Evolutionary conservation across 1,139 yeast species (phyloP).

Genomic region (Hansenula sp.): DNA sequence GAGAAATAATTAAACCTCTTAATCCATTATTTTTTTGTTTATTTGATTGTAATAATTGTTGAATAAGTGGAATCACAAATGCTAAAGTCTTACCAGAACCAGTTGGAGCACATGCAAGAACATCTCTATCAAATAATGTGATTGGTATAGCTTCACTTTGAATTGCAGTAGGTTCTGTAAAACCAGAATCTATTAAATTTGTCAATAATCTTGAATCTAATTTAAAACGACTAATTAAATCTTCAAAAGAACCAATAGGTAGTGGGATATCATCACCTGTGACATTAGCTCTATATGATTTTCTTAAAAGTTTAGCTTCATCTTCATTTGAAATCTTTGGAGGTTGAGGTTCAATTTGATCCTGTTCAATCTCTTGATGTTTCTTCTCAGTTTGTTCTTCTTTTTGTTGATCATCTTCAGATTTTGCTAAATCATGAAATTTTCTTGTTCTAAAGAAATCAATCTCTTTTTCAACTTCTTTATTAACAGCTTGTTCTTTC

Average conservation of each 20-base stretch:
- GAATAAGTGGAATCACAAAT: conserved; percentile 77
- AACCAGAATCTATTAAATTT: conserved; percentile 66
- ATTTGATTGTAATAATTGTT: conserved; percentile 36
- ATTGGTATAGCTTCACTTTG: conserved; percentile 85
- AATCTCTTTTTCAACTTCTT: conserved; percentile 53
- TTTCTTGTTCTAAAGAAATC: conserved; percentile 67
- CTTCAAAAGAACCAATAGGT: conserved; percentile 87
- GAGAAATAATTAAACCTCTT: conserved; percentile 79
- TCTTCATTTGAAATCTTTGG: conserved; percentile 46
- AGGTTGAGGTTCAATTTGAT: conserved; percentile 29
- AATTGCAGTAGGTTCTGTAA: conserved; percentile 84
- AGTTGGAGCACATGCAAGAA: conserved; percentile 89
- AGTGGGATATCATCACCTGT: conserved; percentile 77
- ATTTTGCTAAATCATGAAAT: conserved; percentile 21
- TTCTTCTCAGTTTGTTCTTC: conserved; percentile 18
- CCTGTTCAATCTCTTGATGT: conserved; percentile 22
- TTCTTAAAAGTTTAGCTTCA: conserved; percentile 57
- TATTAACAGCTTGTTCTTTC: conserved; percentile 34
- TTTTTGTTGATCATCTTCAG: conserved; percentile 18
- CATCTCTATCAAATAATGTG: conserved; percentile 58
- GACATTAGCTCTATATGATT: conserved; percentile 54
- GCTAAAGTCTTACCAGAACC: conserved; percentile 94
- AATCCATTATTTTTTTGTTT: conserved; percentile 38
- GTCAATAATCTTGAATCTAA: conserved; percentile 58
- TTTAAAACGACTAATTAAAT: conserved; percentile 62